Evolutionary conservation across 495 filamentous ascomycete species (phyloP).

Genomic region (Penicillium simplicissimum): DNA sequence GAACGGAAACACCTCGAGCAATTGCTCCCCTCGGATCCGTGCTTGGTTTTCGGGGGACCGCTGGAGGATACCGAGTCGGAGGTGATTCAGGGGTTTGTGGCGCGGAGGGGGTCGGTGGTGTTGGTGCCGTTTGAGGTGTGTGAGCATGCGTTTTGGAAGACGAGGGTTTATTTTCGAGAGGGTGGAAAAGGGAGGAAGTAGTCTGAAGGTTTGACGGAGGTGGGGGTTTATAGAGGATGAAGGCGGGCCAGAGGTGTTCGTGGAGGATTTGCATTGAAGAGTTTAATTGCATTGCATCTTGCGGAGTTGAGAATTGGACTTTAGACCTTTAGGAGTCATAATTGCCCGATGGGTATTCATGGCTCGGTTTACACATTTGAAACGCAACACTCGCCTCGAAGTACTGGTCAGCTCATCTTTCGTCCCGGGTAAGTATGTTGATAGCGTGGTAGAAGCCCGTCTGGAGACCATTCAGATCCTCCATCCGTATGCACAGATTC

Average conservation of each 20-base stretch:
- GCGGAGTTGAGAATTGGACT: not conserved
- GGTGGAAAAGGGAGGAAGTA: not conserved
- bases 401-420: not conserved
- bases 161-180: constrained; percentile 39
- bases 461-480: not conserved
- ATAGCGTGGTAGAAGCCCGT: not conserved
- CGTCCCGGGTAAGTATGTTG: not conserved
- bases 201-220: not conserved
- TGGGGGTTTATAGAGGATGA: not conserved
- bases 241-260: not conserved
- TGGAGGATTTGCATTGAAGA: no score
- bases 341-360: not conserved
- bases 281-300: not conserved
- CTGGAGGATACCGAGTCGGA: constrained; percentile 37
- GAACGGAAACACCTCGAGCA: constrained; percentile 41
- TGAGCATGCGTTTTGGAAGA: constrained; percentile 48
- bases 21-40: constrained; percentile 32
- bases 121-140: constrained; percentile 38
- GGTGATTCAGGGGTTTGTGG: constrained; percentile 28
- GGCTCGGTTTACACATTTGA: not conserved
- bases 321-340: not conserved
- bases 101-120: constrained; percentile 22
- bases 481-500: not conserved
- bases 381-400: not conserved
- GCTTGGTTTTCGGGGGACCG: constrained; percentile 38